phyloP scores from a whole-genome alignment of 345 rosid genomes.

The Eucalyptus cloeziana region DNA sequence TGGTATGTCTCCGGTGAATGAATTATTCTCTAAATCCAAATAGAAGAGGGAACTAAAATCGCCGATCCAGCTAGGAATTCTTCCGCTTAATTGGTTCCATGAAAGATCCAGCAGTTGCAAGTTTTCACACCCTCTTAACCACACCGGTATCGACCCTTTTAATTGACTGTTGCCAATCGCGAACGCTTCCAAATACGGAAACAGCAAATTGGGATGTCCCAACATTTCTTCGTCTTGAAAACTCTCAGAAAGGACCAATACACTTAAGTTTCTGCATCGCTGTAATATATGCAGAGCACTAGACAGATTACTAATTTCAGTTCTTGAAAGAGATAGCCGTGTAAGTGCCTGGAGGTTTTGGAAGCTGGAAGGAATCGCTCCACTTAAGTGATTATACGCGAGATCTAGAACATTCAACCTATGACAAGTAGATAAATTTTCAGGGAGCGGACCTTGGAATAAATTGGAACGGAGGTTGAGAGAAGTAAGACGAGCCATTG shows the following conservation, averaged over 20 bases:
- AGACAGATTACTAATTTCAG: background rate
- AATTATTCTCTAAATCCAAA: slow-evolving; percentile 14
- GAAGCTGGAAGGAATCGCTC: slow-evolving; percentile 5
- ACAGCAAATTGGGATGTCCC: background rate
- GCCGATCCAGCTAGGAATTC: background rate
- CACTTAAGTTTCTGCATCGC: slow-evolving; percentile 4
- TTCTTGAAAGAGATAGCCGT: slow-evolving; percentile 1
- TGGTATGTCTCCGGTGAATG: slow-evolving; percentile 16
- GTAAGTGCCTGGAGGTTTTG: slow-evolving; percentile 6
- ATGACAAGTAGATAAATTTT: slow-evolving; percentile 1
- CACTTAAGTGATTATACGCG: background rate
- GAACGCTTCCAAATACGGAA: background rate
- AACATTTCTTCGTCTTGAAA: slow-evolving; percentile 2
- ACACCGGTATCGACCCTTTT: slow-evolving; percentile 1
- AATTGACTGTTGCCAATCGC: background rate
- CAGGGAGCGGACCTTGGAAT: slow-evolving; percentile 3
- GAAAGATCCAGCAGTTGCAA: slow-evolving; percentile 2
- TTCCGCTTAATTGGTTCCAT: slow-evolving; percentile 1
- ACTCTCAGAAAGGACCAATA: background rate
- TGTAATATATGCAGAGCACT: slow-evolving; percentile 3
- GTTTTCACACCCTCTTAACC: background rate
- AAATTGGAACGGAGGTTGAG: slow-evolving; percentile 5
- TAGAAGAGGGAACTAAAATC: slow-evolving; percentile 4
- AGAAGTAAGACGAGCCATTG: slow-evolving; percentile 1
- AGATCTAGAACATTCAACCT: background rate